Evolutionary conservation across 73 alveolate genomes (phyloP).

Genomic region (Durusdinium trenchii): DNA sequence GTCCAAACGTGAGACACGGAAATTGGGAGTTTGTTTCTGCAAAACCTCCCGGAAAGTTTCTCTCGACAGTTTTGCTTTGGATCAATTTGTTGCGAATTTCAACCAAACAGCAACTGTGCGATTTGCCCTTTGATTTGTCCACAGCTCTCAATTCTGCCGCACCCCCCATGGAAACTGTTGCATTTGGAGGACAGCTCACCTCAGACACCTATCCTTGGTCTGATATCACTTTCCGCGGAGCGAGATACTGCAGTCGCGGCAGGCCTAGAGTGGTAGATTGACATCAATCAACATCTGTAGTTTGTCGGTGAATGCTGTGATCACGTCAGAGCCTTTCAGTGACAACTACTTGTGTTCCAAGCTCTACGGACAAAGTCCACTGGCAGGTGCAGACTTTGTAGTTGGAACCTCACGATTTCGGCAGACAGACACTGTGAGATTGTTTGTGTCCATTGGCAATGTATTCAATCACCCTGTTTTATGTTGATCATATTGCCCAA

Average conservation of each 20-base stretch:
- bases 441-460: too few species aligned
- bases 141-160: neutral
- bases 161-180: neutral
- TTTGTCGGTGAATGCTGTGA: too few species aligned
- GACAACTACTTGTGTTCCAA: too few species aligned
- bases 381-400: conserved; percentile 30
- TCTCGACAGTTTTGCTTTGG: too few species aligned
- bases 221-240: conserved; percentile 38
- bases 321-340: too few species aligned
- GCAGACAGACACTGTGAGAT: too few species aligned
- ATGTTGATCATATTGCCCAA: too few species aligned
- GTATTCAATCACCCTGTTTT: too few species aligned
- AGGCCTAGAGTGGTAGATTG: neutral
- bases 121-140: neutral
- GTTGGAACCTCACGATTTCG: neutral
- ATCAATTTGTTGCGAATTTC: neutral
- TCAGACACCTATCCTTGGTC: conserved; percentile 26
- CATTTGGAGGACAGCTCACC: neutral
- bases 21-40: too few species aligned
- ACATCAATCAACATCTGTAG: too few species aligned
- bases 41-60: too few species aligned
- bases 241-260: conserved; percentile 49
- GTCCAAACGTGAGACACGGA: too few species aligned
- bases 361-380: neutral
- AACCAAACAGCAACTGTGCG: neutral